Evolutionary conservation across 306 rosid species (phyloP), one percentile per base, ranked within the genome.

Genomic region (Styphnolobium japonicum): DNA sequence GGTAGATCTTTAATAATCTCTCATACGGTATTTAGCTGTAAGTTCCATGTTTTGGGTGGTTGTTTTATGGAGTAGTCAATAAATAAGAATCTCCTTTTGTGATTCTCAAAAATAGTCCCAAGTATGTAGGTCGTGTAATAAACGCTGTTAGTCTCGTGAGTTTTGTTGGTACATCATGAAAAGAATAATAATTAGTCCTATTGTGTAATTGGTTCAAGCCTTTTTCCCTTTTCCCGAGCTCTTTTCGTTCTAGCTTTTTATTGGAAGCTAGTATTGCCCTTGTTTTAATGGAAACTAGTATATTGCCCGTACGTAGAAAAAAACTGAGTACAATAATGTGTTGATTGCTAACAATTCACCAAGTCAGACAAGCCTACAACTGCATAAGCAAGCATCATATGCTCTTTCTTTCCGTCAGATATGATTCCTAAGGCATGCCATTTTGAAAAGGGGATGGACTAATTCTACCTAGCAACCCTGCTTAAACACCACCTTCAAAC

Each of bases 351-450:
- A 86, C 84, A 75, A 31, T 81, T 78, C 39, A 84, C 87, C 4
- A 81, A 77, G 37, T 81, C 84, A 12, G 90, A 86, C 60, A 87
- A 42, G 23, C 90, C 88, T 1, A 82, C 75, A 25, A 27, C 31
- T 27, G 31, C 31, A 27, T 3, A 1, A 27, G 3, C 31, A 27
- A 87, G 66, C 86, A 84, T 87, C 65, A 81, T 63, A 58, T 87
- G 90, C 33, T 78, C 84, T 4, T 78, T 71, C 16, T 64, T n/a
- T 0, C 86, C 86, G 14, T 87, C 80, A 5, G 86, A 87, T 19
- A 87, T 87, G 69, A 87, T 84, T 3, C 86, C 90, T 4, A 87
- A 81, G 0, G 90, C 88, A 9, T 87, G 90, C 88, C 90, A 87
- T 55, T 87, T 88, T 0, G 90, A 84, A 10, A 87, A 58, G 1